Evolutionary conservation across 192 early-diverging fungal genomes (phyloP).

Genomic region (Entophlyctis luteolus): DNA sequence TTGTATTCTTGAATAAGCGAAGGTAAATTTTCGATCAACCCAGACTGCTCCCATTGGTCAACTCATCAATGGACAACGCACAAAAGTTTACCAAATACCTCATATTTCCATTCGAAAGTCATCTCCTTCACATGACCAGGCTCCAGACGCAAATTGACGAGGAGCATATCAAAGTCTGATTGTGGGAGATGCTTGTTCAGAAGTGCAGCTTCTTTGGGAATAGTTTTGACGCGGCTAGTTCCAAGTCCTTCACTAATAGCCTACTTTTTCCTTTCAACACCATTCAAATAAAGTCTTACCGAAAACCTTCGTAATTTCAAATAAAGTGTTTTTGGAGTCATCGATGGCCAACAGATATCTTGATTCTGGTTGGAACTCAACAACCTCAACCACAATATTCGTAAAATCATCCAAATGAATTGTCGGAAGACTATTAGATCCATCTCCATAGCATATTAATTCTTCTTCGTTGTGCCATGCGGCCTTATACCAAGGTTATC

Average conservation of each 20-base stretch:
- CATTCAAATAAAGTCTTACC: too few species aligned
- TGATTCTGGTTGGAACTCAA: slow-evolving; percentile 47
- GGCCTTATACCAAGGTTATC: slow-evolving; percentile 15
- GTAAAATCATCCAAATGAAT: slow-evolving; percentile 58
- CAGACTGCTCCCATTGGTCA: slow-evolving; percentile 45
- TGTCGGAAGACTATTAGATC: slow-evolving; percentile 49
- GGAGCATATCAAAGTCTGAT: slow-evolving; percentile 54
- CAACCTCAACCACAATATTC: slow-evolving; percentile 54
- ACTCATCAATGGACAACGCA: slow-evolving; percentile 31
- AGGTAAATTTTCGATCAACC: slow-evolving; percentile 53
- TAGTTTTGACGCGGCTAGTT: slow-evolving; percentile 50
- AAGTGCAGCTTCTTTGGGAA: slow-evolving; percentile 52
- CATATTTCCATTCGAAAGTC: slow-evolving; percentile 60
- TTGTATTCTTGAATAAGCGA: slow-evolving; percentile 57
- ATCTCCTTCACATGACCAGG: slow-evolving; percentile 57
- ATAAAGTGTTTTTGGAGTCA: slow-evolving; percentile 48
- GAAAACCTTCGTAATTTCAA: slow-evolving; percentile 54
- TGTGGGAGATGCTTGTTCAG: slow-evolving; percentile 49
- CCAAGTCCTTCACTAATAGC: slow-evolving; percentile 51
- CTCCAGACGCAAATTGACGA: slow-evolving; percentile 52
- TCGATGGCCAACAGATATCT: slow-evolving; percentile 61
- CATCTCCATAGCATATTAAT: slow-evolving; percentile 55
- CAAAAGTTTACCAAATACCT: slow-evolving; percentile 28
- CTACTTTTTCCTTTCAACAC: slow-evolving; percentile 13
- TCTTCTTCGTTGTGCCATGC: slow-evolving; percentile 58